Base-by-base conservation (phyloP, 495 filamentous ascomycete species). In the Saxophila tyrrhenica region DNA sequence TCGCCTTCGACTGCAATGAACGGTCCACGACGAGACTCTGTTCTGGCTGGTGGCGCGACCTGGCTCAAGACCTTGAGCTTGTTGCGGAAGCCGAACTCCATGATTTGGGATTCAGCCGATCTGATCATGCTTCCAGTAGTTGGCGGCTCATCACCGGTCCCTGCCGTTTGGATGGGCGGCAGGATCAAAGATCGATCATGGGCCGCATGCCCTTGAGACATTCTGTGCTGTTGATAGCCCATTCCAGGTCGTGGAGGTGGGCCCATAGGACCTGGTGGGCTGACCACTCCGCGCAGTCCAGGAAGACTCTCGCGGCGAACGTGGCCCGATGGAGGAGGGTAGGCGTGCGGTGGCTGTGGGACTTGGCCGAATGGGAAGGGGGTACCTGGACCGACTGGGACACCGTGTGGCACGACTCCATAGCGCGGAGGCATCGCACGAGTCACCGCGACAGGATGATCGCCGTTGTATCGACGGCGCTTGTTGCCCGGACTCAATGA, bases 1-100 rank as follows among this genome's bases (percentile, higher is more conserved):
- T 83, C 70, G 15, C 89, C 88, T 64, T 98, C 92, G 21, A 98
- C 67, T 0, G 87, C 83, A 45, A 97, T 82, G 23, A 96, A 76
- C 1, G 86, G 77, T 0, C 94, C 89, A 39, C 90, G 77, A 22
- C 73, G 51, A 68, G 69, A 32, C 64, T 67, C 9, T 9, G 20
- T 42, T 9, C 70, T 68, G 2, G 89, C 70, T 0, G 83, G 76
- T n/a, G 83, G 82, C 3, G 83, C 78, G 42, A 86, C 82, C 52
- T 78, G 78, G n/a, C 75, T 67, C 3, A 88, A 72, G 15, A 85
- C 71, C 60, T 78, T 81, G 67, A 86, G 78, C 62, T 89, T 91
- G 61, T 80, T 57, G 2, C 51, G 42, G 58, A 61, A 61, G 16
- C 22, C 21, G 25, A 57, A 57, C 23, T 19, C 20, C 49, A 50